Evolutionary conservation across 805 yeast genomes (phyloP), one percentile per base, ranked within the genome.

Genomic region (Sungouiozyma intestinalis): DNA sequence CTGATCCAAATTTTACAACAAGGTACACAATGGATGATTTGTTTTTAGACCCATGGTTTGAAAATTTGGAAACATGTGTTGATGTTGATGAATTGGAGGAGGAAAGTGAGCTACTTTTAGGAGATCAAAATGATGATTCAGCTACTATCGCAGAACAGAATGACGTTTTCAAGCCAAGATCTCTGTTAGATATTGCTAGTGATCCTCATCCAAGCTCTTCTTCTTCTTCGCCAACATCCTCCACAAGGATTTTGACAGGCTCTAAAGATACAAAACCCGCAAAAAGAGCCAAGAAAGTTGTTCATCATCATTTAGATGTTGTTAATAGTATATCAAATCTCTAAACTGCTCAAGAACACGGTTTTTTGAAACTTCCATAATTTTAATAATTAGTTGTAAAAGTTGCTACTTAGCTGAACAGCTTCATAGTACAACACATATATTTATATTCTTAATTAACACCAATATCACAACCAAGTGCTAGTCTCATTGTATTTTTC

Each of bases 11-110:
- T 18, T 66, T 72, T 0, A 53, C 51, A 1, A 66, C 73, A 6
- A 67, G 94, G 47, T 76, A 77, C 54, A 67, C 72, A 15, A 52
- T 83, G 47, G 67, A 71, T 1, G 67, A 70, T 19, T 61, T 83
- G 29, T 74, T 79, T 46, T 51, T 65, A 2, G 87, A 82, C 51
- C 76, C 80, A 9, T 82, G 83, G 78, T 81, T 82, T 55, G 63
- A 61, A 21, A 49, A 62, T 3, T 63, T 81, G 38, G 83, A 76
- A 47, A 72, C 75, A 65, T 82, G 90, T 55, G 42, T 55, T 19
- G 54, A 51, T 17, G 45, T 45, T 8, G 47, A 46, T 34, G n/a
- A 37, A 35, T 9, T 29, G 11, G 40, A 47, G n/a, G 49, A 40
- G 16, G 29, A 45, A 11, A 46, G 39, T 16, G 35, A 3, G 42